Base-by-base conservation (phyloP, 768 basidiomycete species). In the Stropharia rugosoannulata region DNA sequence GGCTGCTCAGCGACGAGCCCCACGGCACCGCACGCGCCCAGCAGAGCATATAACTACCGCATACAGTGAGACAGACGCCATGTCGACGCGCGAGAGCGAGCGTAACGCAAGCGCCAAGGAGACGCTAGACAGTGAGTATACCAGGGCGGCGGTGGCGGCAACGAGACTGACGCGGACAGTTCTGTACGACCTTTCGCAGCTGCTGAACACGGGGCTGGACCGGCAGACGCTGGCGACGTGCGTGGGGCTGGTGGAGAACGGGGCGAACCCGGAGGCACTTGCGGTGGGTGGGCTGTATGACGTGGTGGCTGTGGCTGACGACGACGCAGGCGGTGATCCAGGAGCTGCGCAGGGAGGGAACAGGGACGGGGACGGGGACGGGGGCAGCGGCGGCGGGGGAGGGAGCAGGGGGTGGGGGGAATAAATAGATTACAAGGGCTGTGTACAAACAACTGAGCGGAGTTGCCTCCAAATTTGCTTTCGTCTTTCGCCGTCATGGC, bases 211-310 rank as follows among this genome's bases (percentile, higher is more conserved):
- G 0, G 84, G 87, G 55, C 79, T 96, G 40, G 93, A 95, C 74
- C 92, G 90, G 64, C 90, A 93, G 66, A 92, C 91, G 2, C 81
- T 96, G n/a, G 92, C 89, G 36, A 94, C 90, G 22, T 96, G 94
- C 68, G 85, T 96, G 19, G 82, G 86, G 39, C 87, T 96, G 88
- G 93, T 96, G 62, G 94, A 96, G 73, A 87, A 84, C 58, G 94
- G 94, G 15, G 90, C 90, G 45, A 96, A 95, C 69, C 92, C 94
- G 10, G 93, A 95, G 65, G 93, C 93, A 0, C 77, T 96, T 44
- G 94, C 93, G 62, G 94, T 95, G 67, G 52, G 70, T 63, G 36
- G 51, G 35, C 37, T 37, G 27, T 53, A 22, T 46, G 10, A 35
- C 16, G 19, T 18, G 36, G 44, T 22, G 44, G 49, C 22, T 35